These are phyloP conservation scores for Ogataea corticis DNA, from an alignment of 805 yeast species.

Conservation along the genomic window DNA sequence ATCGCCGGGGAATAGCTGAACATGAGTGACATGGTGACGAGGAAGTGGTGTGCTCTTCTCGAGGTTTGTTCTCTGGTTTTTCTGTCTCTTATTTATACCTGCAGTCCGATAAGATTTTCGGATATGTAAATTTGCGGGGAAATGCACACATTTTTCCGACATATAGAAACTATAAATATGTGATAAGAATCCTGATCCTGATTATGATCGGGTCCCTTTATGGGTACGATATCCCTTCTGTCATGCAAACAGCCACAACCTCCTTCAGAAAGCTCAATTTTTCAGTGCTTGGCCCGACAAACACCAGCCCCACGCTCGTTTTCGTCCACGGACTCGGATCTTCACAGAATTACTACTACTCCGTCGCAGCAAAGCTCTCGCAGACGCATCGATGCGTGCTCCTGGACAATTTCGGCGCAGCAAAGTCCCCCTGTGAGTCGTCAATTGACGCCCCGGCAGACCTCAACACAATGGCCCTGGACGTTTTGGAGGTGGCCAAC, in stretches of 20 bases:
- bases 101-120: neutral
- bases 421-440: conserved; percentile 4
- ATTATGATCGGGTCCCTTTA: too few species aligned
- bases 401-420: conserved; percentile 18
- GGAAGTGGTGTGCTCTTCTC: neutral
- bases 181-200: too few species aligned
- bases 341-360: conserved; percentile 17
- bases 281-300: neutral
- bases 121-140: conserved; percentile 6
- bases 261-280: conserved; percentile 1
- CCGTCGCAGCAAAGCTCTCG: conserved; percentile 11
- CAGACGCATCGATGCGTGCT: conserved; percentile 11
- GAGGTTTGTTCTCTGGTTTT: too few species aligned
- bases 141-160: conserved; percentile 1
- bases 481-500: conserved; percentile 15
- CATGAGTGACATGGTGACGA: neutral
- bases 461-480: conserved; percentile 14
- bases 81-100: neutral
- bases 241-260: conserved; percentile 7
- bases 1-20: conserved; percentile 8
- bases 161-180: too few species aligned
- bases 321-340: conserved; percentile 21
- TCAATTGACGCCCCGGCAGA: neutral
- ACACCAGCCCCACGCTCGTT: conserved; percentile 10
- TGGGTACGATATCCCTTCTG: neutral